Evolutionary conservation across 169 alveolate genomes (phyloP).

Genomic region (Plasmodium adleri): DNA sequence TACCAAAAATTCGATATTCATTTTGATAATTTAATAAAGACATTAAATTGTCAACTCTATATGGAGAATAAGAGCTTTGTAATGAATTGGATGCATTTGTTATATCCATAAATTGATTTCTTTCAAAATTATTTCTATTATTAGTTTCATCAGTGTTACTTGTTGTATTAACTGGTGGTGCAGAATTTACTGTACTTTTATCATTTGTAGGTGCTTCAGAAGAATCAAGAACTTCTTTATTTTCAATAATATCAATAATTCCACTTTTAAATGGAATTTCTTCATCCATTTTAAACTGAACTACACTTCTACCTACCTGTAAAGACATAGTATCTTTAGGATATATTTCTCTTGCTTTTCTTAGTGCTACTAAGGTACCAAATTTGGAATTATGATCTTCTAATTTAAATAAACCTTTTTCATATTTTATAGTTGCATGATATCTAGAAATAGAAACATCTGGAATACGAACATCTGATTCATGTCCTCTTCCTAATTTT

Average conservation of each 20-base stretch:
- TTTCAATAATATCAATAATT: slow-evolving; percentile 63
- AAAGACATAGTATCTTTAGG: slow-evolving; percentile 78
- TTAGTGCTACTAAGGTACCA: slow-evolving; percentile 96
- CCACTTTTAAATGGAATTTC: slow-evolving; percentile 68
- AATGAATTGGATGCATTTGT: slow-evolving; percentile 32
- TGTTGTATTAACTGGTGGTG: slow-evolving; percentile 15
- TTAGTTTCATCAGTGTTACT: neutral
- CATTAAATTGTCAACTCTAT: slow-evolving; percentile 54
- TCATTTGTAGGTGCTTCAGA: slow-evolving; percentile 50
- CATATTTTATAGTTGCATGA: slow-evolving; percentile 95
- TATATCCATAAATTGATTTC: slow-evolving; percentile 40
- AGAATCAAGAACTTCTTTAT: slow-evolving; percentile 58
- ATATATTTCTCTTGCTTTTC: slow-evolving; percentile 85
- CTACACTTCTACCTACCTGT: slow-evolving; percentile 87
- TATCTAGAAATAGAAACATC: slow-evolving; percentile 98
- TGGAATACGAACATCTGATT: slow-evolving; percentile 97
- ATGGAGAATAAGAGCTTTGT: slow-evolving; percentile 38
- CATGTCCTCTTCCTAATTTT: slow-evolving; percentile 98
- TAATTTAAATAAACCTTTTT: slow-evolving; percentile 92
- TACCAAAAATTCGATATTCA: slow-evolving; percentile 67
- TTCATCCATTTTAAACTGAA: slow-evolving; percentile 81
- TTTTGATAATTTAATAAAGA: slow-evolving; percentile 65
- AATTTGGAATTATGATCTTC: slow-evolving; percentile 98
- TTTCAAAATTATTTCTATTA: slow-evolving; percentile 45
- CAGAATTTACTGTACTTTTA: slow-evolving; percentile 32